These are phyloP conservation scores for Cladosporium phlei DNA, from an alignment of 2,329 filamentous ascomycete species.

Conservation along the genomic window DNA sequence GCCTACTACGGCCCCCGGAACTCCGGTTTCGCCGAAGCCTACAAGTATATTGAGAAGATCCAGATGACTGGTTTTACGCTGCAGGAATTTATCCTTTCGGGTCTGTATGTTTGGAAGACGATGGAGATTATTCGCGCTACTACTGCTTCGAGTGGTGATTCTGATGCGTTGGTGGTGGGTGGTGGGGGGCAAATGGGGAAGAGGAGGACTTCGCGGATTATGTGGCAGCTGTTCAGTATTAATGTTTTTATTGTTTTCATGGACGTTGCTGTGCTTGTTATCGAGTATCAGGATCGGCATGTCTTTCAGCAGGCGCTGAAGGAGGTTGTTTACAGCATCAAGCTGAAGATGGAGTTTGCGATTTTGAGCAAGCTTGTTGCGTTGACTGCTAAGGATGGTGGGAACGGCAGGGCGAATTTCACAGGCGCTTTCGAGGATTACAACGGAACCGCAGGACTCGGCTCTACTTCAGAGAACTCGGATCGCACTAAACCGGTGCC, in stretches of 20 bases:
- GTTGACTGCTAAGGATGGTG: constrained; percentile 10
- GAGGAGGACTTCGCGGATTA: constrained; percentile 20
- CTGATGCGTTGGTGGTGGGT: neutral
- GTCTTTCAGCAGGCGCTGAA: constrained; percentile 34
- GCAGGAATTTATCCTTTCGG: constrained; percentile 32
- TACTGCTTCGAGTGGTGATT: too few relatives aligned
- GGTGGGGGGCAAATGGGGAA: neutral
- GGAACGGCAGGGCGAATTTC: neutral
- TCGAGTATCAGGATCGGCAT: constrained; percentile 26
- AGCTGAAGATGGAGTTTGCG: constrained; percentile 55
- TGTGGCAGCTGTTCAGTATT: constrained; percentile 32
- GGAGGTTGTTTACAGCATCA: constrained; percentile 25
- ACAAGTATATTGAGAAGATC: constrained; percentile 38
- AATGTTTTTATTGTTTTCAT: constrained; percentile 33
- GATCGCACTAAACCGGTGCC: too few relatives aligned
- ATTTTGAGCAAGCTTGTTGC: constrained; percentile 23
- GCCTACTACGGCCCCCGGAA: constrained; percentile 35
- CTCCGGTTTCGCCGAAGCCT: constrained; percentile 22
- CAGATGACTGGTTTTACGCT: constrained; percentile 39
- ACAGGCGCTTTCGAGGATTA: constrained; percentile 11
- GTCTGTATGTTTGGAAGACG: constrained; percentile 21
- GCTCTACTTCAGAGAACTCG: too few relatives aligned
- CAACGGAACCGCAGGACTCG: neutral
- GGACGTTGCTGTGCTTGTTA: constrained; percentile 29
- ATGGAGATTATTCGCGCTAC: constrained; percentile 12